These are phyloP conservation scores for Neonothopanus nambi DNA, from an alignment of 1,284 basidiomycete genomes.

Conservation along the genomic window DNA sequence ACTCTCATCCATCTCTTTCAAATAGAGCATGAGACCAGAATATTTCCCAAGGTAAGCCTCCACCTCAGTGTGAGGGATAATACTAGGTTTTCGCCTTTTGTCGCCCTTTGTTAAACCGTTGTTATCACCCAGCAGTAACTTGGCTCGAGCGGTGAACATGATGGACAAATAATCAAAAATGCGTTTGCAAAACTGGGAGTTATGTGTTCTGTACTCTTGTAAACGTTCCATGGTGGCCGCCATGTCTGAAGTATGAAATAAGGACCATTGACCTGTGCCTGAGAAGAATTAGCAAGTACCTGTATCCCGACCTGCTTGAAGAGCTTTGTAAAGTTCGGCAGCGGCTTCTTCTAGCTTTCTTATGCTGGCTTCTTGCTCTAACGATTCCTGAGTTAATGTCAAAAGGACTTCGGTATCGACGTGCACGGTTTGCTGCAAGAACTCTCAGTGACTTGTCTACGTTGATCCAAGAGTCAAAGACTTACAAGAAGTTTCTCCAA, in stretches of 20 bases:
- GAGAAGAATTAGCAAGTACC: conserved; percentile 41
- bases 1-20: conserved; percentile 93
- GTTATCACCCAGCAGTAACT: conserved; percentile 62
- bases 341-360: conserved; percentile 81
- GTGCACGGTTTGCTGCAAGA: conserved; percentile 86
- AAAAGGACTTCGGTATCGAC: conserved; percentile 79
- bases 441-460: conserved; percentile 10
- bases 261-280: conserved; percentile 6
- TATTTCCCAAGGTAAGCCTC: conserved; percentile 87
- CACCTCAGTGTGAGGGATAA: conserved; percentile 69
- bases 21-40: conserved; percentile 87
- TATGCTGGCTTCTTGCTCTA: conserved; percentile 79
- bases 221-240: conserved; percentile 92
- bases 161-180: conserved; percentile 87
- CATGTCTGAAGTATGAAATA: conserved; percentile 62
- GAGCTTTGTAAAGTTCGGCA: conserved; percentile 91
- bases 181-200: conserved; percentile 89
- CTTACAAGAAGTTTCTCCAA: conserved; percentile 82
- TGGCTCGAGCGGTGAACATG: conserved; percentile 85
- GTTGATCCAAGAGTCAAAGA: conserved; percentile 10
- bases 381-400: conserved; percentile 81
- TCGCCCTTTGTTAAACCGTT: conserved; percentile 50
- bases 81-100: conserved; percentile 44
- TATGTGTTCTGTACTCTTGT: conserved; percentile 86
- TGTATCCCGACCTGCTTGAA: conserved; percentile 88